A percentile compares a stretch with the other conserved stretches of the same genome.
These are phyloP conservation scores for Zygotorulaspora mrakii DNA, from an alignment of 1,139 yeast genomes.

Conservation along the genomic window DNA sequence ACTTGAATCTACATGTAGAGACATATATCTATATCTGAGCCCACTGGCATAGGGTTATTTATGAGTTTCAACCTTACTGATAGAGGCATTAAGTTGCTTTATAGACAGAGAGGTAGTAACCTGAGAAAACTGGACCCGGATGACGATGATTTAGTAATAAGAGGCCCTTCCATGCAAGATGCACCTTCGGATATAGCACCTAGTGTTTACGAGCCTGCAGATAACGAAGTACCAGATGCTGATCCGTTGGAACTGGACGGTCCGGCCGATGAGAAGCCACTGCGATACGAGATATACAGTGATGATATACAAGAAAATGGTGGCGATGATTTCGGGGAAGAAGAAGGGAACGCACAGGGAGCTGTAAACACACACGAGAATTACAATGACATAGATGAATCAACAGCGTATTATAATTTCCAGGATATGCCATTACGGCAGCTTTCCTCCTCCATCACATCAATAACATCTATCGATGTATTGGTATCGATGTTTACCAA, in stretches of 20 bases:
- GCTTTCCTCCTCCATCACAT: slow-evolving; percentile 27
- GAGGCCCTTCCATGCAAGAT: slow-evolving; percentile 16
- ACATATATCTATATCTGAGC: no score
- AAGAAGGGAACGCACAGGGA: neutral
- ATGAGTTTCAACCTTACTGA: slow-evolving; percentile 23
- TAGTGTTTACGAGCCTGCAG: neutral
- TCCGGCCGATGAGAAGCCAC: neutral
- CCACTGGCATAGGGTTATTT: no score
- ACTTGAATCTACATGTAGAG: no score
- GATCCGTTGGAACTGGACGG: neutral
- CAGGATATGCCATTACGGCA: slow-evolving; percentile 22
- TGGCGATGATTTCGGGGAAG: slow-evolving; percentile 1
- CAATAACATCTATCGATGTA: slow-evolving; percentile 29
- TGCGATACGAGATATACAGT: neutral
- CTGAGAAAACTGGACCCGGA: slow-evolving; percentile 21
- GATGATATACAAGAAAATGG: neutral
- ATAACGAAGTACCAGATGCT: neutral
- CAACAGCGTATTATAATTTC: slow-evolving; percentile 16
- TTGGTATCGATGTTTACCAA: slow-evolving; percentile 20
- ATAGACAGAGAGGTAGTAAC: slow-evolving; percentile 33
- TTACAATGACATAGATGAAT: neutral
- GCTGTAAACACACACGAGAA: neutral
- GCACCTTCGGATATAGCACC: slow-evolving; percentile 7
- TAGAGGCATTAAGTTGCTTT: slow-evolving; percentile 26
- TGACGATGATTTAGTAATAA: slow-evolving; percentile 20